These are phyloP conservation scores for Kluyveromyces sp. DNA, from an alignment of 1,139 yeast species.

Conservation along the genomic window DNA sequence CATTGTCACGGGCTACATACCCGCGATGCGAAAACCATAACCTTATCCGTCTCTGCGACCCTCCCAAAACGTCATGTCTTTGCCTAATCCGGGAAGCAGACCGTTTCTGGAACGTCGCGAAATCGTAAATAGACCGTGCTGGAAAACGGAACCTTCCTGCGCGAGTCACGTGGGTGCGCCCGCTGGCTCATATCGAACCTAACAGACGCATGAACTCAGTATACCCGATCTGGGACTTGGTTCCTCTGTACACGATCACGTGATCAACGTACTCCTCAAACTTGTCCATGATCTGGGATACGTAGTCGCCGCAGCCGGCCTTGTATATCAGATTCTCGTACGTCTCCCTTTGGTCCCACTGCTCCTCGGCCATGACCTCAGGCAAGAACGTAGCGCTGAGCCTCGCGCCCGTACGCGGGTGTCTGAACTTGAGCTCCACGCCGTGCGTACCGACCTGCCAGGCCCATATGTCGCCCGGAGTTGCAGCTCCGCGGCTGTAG, in stretches of 20 bases:
- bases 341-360: slow-evolving; percentile 72
- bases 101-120: too few relatives aligned
- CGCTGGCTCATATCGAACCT: too few relatives aligned
- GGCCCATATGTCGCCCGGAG: slow-evolving; percentile 36
- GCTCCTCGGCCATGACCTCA: slow-evolving; percentile 83
- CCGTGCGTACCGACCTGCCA: slow-evolving; percentile 89
- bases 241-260: slow-evolving; percentile 30
- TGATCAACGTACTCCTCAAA: slow-evolving; percentile 25
- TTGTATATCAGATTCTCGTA: slow-evolving; percentile 62
- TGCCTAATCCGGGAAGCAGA: too few relatives aligned
- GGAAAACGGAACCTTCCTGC: too few relatives aligned
- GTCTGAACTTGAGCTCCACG: slow-evolving; percentile 43
- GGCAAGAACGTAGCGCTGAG: slow-evolving; percentile 80
- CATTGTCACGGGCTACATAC: too few relatives aligned
- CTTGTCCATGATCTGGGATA: slow-evolving; percentile 19
- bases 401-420: slow-evolving; percentile 34
- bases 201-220: slow-evolving; percentile 19
- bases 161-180: neutral
- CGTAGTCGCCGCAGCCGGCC: slow-evolving; percentile 36
- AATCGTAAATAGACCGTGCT: too few relatives aligned
- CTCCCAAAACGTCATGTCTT: too few relatives aligned
- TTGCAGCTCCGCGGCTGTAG: slow-evolving; percentile 12
- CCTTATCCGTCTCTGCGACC: too few relatives aligned
- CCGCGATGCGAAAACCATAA: too few relatives aligned
- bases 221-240: slow-evolving; percentile 24